Base-by-base conservation (phyloP, 2,329 filamentous ascomycete genomes). In the Huntiella moniliformis region DNA sequence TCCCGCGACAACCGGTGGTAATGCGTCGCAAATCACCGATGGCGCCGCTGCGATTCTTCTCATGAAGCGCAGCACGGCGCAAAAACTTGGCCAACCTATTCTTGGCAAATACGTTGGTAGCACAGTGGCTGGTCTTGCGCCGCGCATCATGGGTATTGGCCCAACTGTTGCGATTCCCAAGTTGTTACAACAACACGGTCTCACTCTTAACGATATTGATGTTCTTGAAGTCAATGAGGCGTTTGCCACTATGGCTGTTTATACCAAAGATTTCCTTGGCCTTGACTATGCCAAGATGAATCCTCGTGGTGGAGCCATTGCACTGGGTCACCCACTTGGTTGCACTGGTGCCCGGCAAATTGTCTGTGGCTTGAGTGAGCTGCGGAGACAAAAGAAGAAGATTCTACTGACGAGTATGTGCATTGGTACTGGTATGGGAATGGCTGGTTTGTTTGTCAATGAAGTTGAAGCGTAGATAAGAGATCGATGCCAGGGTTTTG, bases 181-280 rank as follows among this genome's bases (percentile, higher is more conserved):
- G 74, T 76, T 98, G 28, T 73, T 98, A 39, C 64, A 64, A 57
- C 79, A 91, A 66, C 77, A 80, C 71, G 77, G 80, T 63, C 64
- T 98, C 51, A 74, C 71, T 17, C 67, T 93, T 45, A 73, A 79
- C 49, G 91, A 96, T 55, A 74, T 91, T 51, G 91, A 98, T 58
- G 72, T 96, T 33, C 70, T 88, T 54, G 91, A 96, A 71, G 65
- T 98, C 58, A 98, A 98, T 67, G 91, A 98, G 71, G 91, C 91
- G 1, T 98, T 98, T 57, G 88, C 87, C 16, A 91, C 82, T 44
- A 96, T 96, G 91, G 87, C 85, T 1, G 87, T 95, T 28, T 96
- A 95, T 73, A 94, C 86, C 65, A 66, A 82, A 46, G 71, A 85
- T 56, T 74, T 67, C 53, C 70, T 91, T 43, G 74, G 74, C 53